Base-by-base conservation (phyloP, 768 basidiomycete species). In the Suillus hirtellus region DNA sequence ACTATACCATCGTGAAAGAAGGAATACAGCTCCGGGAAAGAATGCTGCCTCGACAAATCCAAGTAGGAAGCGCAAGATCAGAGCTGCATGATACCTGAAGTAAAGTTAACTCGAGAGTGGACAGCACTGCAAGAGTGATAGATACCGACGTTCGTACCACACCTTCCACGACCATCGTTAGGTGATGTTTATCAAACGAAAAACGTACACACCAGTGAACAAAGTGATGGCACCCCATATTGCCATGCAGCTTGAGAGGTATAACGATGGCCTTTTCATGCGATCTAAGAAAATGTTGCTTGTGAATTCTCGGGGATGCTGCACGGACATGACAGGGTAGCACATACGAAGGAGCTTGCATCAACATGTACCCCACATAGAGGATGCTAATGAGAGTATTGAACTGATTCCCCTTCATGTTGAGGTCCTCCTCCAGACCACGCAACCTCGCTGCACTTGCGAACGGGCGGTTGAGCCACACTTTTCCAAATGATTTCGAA, bases 31-130 rank as follows among this genome's bases (percentile, higher is more conserved):
- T 27, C 86, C 88, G 58, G 88, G 88, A 70, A 86, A 87, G 75
- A 88, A 89, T 4, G 85, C 86, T n/a, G 86, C 86, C 73, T 85
- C 85, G 40, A 84, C 79, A 67, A 88, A 87, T 24, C 92, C 92
- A 21, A 93, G 82, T 71, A 89, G 83, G 75, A 93, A 92, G n/a
- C 92, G 83, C 0, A 86, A 86, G n/a, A 84, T 73, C 4, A 90
- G 79, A 4, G 82, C 86, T 17, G 84, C 81, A 43, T 78, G 72
- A 66, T 86, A 94, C 71, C 85, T 86, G 67, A 40, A 47, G n/a
- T 35, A 50, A 12, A 31, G 10, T 7, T 44, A 37, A 21, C 14
- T 65, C 58, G 55, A 31, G 60, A 49, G 49, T 65, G 66, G 15
- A 42, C 40, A 67, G 66, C 6, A 37, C 31, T 53, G 44, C 15